A percentile compares a stretch with the other conserved stretches of the same genome.
Conservation (phyloP, 1,284 basidiomycete species). For the Heliocybe sulcata region DNA sequence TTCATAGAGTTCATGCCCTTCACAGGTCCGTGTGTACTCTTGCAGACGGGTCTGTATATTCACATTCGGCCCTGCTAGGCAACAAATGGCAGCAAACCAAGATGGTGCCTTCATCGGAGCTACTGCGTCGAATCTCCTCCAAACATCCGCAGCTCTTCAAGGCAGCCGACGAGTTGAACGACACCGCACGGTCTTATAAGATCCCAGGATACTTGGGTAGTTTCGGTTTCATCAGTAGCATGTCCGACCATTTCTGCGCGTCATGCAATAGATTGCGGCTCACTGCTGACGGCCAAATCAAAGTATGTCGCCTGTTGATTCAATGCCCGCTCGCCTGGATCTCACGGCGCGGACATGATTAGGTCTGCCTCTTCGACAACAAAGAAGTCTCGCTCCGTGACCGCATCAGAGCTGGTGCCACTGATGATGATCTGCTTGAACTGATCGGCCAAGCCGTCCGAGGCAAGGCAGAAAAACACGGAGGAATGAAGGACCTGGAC, state of each 20-base stretch:
- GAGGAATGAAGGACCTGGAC: constrained; percentile 76
- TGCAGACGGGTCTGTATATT: neutral
- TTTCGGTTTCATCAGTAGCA: constrained; percentile 86
- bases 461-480: constrained; percentile 80
- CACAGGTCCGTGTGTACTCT: constrained; percentile 44
- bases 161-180: constrained; percentile 62
- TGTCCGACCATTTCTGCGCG: constrained; percentile 89
- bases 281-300: constrained; percentile 86
- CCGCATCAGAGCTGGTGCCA: constrained; percentile 54
- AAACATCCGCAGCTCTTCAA: constrained; percentile 44
- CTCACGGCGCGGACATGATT: neutral
- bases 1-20: constrained; percentile 96
- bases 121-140: constrained; percentile 43
- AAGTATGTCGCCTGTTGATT: constrained; percentile 42
- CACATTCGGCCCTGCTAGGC: constrained; percentile 35
- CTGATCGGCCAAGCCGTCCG: constrained; percentile 62
- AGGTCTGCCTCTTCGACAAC: constrained; percentile 86
- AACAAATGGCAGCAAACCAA: constrained; percentile 83
- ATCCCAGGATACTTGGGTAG: constrained; percentile 69
- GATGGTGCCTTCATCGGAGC: constrained; percentile 68
- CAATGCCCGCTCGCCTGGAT: neutral
- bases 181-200: constrained; percentile 76
- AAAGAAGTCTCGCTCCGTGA: constrained; percentile 81
- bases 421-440: constrained; percentile 57
- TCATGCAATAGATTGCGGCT: constrained; percentile 81